A percentile compares a stretch with the other conserved stretches of the same genome.
phyloP scores from a whole-genome alignment of 306 rosid species.

The Trifolium subterraneum region DNA sequence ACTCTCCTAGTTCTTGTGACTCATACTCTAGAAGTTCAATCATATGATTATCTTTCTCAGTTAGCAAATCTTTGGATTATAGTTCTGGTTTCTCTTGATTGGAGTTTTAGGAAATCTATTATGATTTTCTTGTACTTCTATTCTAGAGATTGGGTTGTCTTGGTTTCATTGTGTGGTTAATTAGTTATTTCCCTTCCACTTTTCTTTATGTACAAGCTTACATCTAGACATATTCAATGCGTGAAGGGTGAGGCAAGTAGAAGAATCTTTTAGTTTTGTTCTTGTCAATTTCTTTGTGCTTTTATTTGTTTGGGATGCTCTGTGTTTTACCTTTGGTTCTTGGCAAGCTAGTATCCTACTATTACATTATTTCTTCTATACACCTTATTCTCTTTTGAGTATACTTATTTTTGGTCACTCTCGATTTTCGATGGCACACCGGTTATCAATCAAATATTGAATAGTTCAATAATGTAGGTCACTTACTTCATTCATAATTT shows the following conservation, averaged over 20 bases:
- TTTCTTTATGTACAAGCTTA: neutral
- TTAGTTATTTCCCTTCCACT: neutral
- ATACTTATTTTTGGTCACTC: neutral
- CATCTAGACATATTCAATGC: slow-evolving; percentile 3
- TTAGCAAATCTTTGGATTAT: neutral
- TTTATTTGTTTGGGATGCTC: neutral
- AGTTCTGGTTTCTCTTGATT: neutral
- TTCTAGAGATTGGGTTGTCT: neutral
- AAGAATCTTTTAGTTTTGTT: slow-evolving; percentile 12
- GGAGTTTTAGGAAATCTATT: too few species aligned
- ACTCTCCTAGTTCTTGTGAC: too few species aligned
- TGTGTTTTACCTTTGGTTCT: neutral
- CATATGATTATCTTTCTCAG: neutral
- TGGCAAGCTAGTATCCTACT: neutral
- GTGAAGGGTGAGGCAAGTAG: slow-evolving; percentile 2
- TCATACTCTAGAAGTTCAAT: neutral
- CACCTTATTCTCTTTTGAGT: neutral
- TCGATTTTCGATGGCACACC: neutral
- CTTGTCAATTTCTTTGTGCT: neutral
- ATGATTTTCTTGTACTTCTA: neutral
- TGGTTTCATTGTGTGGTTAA: neutral
- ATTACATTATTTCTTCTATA: neutral
- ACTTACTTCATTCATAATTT: neutral
- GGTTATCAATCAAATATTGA: neutral
- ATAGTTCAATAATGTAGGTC: neutral